Evolutionary conservation across 2,329 filamentous ascomycete genomes (phyloP).

Genomic region (Elsinoe perseae): DNA sequence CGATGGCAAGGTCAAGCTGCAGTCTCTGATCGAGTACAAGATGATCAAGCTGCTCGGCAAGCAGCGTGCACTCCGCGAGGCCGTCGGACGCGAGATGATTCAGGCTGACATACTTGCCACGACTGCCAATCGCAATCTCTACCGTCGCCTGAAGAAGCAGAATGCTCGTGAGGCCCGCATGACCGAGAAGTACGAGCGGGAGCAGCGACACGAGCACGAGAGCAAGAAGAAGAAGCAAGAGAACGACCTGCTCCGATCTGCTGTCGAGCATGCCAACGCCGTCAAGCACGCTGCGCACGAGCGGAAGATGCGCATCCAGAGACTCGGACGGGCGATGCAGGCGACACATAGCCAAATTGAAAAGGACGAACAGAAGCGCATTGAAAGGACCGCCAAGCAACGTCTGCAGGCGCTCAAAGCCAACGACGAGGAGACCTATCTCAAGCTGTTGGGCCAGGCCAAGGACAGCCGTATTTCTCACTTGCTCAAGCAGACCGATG

Average conservation of each 20-base stretch:
- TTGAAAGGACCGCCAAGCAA: constrained; percentile 96
- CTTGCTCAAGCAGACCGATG: constrained; percentile 90
- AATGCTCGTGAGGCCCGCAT: constrained; percentile 90
- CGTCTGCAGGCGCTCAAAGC: constrained; percentile 98
- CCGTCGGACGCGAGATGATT: constrained; percentile 85
- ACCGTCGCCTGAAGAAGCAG: constrained; percentile 95
- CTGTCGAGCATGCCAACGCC: constrained; percentile 73
- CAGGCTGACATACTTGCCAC: constrained; percentile 94
- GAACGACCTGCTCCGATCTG: constrained; percentile 79
- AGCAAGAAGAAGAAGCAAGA: constrained; percentile 98
- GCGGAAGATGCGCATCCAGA: constrained; percentile 69
- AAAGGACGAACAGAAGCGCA: constrained; percentile 97
- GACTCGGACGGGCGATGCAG: constrained; percentile 83
- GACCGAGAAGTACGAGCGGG: constrained; percentile 98
- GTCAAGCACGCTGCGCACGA: constrained; percentile 59
- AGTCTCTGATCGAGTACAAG: constrained; percentile 93
- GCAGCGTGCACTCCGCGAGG: constrained; percentile 76
- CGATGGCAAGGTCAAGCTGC: constrained; percentile 77
- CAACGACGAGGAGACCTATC: constrained; percentile 97
- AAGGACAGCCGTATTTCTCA: constrained; percentile 99
- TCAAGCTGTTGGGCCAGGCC: constrained; percentile 94
- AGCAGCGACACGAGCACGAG: constrained; percentile 92
- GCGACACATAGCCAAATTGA: constrained; percentile 91
- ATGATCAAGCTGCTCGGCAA: constrained; percentile 79
- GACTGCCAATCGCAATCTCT: constrained; percentile 86